These are phyloP conservation scores for Desmodesmus armatus DNA, from an alignment of 139 green algal genomes.

Conservation along the genomic window DNA sequence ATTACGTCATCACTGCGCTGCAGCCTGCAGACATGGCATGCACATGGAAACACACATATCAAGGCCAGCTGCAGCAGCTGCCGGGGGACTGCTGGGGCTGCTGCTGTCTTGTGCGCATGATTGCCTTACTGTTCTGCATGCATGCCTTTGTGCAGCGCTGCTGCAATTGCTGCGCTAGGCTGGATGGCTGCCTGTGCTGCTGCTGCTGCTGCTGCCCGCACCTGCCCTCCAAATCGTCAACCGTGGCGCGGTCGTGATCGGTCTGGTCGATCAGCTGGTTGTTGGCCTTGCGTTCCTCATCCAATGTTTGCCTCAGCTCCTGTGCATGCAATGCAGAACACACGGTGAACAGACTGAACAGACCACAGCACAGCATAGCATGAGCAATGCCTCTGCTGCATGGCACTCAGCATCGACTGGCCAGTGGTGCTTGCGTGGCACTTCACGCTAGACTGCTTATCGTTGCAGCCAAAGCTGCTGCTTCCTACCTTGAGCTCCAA, in stretches of 20 bases:
- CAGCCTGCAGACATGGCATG: constrained; percentile 22
- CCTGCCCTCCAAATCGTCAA: constrained; percentile 33
- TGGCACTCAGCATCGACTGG: neutral
- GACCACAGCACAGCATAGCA: neutral
- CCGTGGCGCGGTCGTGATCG: constrained; percentile 31
- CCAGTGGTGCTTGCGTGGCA: no score
- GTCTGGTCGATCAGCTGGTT: constrained; percentile 29
- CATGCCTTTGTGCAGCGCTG: neutral
- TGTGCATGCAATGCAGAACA: neutral
- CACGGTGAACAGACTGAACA: neutral
- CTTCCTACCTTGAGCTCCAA: constrained; percentile 30
- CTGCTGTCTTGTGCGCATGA: neutral
- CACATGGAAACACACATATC: neutral
- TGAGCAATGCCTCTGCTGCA: neutral
- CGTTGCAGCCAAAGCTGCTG: neutral
- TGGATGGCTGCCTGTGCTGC: no score
- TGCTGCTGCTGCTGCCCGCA: constrained; percentile 6
- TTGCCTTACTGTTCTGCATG: neutral
- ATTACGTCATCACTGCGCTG: constrained; percentile 22
- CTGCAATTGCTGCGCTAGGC: neutral
- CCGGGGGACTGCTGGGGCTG: no score
- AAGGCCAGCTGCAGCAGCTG: neutral
- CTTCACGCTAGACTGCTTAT: no score
- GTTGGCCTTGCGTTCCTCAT: constrained; percentile 41
- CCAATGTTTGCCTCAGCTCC: constrained; percentile 36